These are phyloP conservation scores for Annulohypoxylon truncatum DNA, from an alignment of 2,329 filamentous ascomycete species.

Conservation along the genomic window DNA sequence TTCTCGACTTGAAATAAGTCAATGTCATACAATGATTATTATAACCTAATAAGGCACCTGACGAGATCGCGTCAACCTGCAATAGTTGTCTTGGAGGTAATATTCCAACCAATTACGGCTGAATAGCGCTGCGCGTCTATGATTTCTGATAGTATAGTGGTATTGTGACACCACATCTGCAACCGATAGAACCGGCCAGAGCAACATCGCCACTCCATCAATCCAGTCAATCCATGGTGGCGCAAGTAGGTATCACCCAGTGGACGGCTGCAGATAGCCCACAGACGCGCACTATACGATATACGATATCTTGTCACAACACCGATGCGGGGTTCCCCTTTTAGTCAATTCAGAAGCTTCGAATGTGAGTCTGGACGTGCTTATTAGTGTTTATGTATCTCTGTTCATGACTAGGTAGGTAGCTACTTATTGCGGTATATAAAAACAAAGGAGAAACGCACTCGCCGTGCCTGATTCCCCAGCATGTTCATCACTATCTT, in stretches of 20 bases:
- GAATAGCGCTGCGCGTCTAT: neutral
- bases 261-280: neutral
- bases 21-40: neutral
- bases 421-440: neutral
- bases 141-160: neutral
- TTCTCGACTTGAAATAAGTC: slow-evolving; percentile 44
- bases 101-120: neutral
- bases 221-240: neutral
- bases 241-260: neutral
- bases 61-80: neutral
- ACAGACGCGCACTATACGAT: neutral
- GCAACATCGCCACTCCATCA: neutral
- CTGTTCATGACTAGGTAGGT: neutral
- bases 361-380: neutral
- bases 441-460: neutral
- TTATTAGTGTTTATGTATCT: neutral
- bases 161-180: neutral
- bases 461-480: neutral
- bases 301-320: neutral
- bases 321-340: neutral
- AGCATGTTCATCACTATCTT: neutral
- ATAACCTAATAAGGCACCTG: neutral
- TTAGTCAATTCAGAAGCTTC: neutral
- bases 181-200: neutral
- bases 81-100: neutral